phyloP scores from a whole-genome alignment of 306 rosid species.

The Albizia julibrissin region DNA sequence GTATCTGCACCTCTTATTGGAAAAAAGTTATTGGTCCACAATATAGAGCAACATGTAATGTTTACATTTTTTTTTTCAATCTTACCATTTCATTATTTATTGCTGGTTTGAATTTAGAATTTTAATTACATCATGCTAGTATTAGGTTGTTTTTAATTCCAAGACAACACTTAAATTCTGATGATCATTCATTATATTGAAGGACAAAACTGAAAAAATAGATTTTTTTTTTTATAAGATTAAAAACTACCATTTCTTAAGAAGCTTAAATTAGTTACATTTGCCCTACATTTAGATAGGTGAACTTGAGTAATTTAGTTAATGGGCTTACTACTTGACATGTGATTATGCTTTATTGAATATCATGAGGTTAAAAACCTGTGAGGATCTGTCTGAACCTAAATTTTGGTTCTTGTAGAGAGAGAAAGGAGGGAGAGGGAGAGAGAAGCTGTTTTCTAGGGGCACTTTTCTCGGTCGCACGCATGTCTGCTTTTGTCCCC shows the following conservation, averaged over 20 bases:
- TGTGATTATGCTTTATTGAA: neutral
- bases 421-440: conserved; percentile 20
- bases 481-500: conserved; percentile 88
- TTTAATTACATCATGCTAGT: neutral
- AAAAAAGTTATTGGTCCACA: no score
- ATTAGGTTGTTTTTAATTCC: neutral
- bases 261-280: neutral
- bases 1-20: no score
- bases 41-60: neutral
- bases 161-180: neutral
- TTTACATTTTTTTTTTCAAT: neutral
- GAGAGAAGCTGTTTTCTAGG: conserved; percentile 41
- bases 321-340: neutral
- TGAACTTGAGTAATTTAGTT: neutral
- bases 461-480: conserved; percentile 69
- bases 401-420: neutral
- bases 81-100: neutral
- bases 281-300: neutral
- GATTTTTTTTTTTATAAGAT: neutral
- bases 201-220: neutral
- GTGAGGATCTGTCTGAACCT: neutral
- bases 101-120: neutral
- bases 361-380: neutral
- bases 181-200: neutral
- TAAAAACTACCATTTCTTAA: neutral